phyloP scores from a whole-genome alignment of 2,329 filamentous ascomycete genomes.

The Meredithiella fracta region DNA sequence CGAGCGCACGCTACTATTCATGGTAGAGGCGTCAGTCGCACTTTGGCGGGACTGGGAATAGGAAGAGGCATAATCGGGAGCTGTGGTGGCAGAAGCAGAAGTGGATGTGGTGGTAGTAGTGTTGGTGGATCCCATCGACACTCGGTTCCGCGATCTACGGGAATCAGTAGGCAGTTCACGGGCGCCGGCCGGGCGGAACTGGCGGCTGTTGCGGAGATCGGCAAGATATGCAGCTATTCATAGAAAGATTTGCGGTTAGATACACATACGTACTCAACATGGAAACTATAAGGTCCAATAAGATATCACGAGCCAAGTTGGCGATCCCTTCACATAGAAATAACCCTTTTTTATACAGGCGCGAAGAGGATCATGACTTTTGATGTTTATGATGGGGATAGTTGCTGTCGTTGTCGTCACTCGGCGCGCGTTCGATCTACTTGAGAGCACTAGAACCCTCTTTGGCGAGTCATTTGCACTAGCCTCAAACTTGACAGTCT shows the following conservation, averaged over 20 bases:
- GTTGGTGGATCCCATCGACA: slow-evolving; percentile 11
- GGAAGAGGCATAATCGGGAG: slow-evolving; percentile 11
- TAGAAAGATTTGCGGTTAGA: slow-evolving; percentile 15
- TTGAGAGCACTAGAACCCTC: neutral
- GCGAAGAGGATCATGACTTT: neutral
- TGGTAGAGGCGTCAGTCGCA: slow-evolving; percentile 10
- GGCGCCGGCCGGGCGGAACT: slow-evolving; percentile 52
- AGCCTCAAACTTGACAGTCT: neutral
- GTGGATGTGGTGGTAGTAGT: slow-evolving; percentile 9
- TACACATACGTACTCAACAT: neutral
- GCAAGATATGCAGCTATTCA: slow-evolving; percentile 50
- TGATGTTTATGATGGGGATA: neutral
- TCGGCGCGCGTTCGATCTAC: slow-evolving; percentile 1
- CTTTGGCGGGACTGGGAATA: slow-evolving; percentile 10
- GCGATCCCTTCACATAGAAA: neutral
- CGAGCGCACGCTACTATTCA: slow-evolving; percentile 28
- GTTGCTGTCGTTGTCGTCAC: neutral
- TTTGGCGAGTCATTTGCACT: neutral
- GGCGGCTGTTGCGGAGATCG: slow-evolving; percentile 51
- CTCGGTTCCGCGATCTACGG: slow-evolving; percentile 18
- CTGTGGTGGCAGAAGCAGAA: slow-evolving; percentile 9
- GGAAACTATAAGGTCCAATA: neutral
- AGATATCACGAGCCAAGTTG: neutral
- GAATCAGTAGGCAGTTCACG: slow-evolving; percentile 26
- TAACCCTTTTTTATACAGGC: neutral